These are phyloP conservation scores for Pyricularia sp. DNA, from an alignment of 2,329 filamentous ascomycete genomes.

Conservation along the genomic window DNA sequence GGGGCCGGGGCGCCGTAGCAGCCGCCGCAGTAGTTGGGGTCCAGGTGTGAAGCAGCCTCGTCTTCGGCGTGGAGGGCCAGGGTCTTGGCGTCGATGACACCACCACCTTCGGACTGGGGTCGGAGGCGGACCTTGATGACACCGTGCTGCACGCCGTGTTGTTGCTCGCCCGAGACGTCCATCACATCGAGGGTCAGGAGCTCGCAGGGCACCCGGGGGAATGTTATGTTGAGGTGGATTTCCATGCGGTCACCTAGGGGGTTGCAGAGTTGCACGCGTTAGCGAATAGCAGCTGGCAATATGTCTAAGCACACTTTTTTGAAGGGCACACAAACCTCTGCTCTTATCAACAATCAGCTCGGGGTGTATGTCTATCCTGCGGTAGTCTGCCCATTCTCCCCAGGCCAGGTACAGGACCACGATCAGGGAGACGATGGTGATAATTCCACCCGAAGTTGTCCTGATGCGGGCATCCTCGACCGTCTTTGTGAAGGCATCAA, in stretches of 20 bases:
- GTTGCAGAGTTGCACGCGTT: background rate
- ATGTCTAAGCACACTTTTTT: background rate
- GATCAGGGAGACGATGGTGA: conserved; percentile 84
- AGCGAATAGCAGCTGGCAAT: background rate
- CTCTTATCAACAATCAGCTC: conserved; percentile 96
- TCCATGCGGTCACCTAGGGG: conserved; percentile 87
- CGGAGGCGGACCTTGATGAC: conserved; percentile 82
- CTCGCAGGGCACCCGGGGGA: conserved; percentile 89
- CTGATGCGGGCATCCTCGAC: conserved; percentile 96
- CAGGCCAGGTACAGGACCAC: conserved; percentile 82
- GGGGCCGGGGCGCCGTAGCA: conserved; percentile 84
- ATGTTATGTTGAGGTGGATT: conserved; percentile 95
- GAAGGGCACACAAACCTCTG: conserved; percentile 54
- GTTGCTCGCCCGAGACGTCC: conserved; percentile 96
- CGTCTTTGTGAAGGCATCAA: conserved; percentile 98
- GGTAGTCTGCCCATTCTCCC: conserved; percentile 95
- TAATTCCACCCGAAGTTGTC: conserved; percentile 89
- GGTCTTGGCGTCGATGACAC: conserved; percentile 60
- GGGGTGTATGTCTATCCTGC: conserved; percentile 74
- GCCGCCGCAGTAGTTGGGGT: conserved; percentile 83
- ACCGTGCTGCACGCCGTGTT: conserved; percentile 87
- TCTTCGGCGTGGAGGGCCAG: conserved; percentile 63
- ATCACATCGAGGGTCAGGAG: conserved; percentile 95
- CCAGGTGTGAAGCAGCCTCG: conserved; percentile 66
- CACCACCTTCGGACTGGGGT: conserved; percentile 63